These are phyloP conservation scores for Fomitopsis pinicola DNA, from an alignment of 1,284 basidiomycete genomes.

Conservation along the genomic window DNA sequence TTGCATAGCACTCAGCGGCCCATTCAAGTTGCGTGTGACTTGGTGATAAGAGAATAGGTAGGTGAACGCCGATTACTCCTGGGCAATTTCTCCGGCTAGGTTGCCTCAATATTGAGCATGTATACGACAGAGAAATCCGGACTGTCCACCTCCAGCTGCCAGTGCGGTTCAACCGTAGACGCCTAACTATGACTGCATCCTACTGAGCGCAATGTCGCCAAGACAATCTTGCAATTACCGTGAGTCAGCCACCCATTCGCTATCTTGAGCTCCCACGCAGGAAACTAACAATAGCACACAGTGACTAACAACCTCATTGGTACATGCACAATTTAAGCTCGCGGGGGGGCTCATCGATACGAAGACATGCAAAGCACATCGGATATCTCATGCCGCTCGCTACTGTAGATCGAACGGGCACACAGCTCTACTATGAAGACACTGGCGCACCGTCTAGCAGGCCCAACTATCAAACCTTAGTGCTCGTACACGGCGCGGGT, in stretches of 20 bases:
- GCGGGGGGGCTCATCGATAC: background rate
- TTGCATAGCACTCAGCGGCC: too few species aligned
- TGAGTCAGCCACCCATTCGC: background rate
- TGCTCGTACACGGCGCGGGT: constrained; percentile 1
- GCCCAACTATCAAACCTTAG: constrained; percentile 1
- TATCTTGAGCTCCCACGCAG: background rate
- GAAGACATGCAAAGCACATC: background rate
- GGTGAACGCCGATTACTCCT: too few species aligned
- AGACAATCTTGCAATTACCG: too few species aligned
- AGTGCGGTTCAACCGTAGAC: too few species aligned
- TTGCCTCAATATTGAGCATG: too few species aligned
- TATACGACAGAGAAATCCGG: too few species aligned
- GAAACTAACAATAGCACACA: background rate
- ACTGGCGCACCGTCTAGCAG: background rate
- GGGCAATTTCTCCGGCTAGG: too few species aligned
- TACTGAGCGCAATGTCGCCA: too few species aligned
- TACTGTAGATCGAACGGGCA: constrained; percentile 11
- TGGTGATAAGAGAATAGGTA: too few species aligned
- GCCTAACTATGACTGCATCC: too few species aligned
- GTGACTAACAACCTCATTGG: background rate
- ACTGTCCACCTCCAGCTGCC: too few species aligned
- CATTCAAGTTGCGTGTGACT: too few species aligned
- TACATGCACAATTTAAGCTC: background rate
- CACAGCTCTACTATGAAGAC: constrained; percentile 5
- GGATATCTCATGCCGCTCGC: background rate